Conservation (phyloP, 2,329 filamentous ascomycete genomes). For the Xylogone sp. region DNA sequence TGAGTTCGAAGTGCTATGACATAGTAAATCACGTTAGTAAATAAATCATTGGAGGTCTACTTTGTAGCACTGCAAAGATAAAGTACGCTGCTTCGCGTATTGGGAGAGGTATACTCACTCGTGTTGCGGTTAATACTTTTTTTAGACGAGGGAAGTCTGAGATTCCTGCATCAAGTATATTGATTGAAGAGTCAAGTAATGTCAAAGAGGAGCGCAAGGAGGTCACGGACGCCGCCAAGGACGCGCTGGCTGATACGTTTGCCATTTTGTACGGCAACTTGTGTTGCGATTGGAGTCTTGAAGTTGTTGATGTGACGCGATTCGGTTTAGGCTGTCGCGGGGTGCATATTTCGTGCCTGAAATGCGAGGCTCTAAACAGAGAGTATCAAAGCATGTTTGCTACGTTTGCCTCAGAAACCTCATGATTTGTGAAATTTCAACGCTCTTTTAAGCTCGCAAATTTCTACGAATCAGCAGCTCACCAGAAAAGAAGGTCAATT, state of each 20-base stretch:
- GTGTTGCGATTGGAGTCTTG: background rate
- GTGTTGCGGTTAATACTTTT: constrained; percentile 29
- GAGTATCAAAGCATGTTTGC: background rate
- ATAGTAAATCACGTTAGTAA: background rate
- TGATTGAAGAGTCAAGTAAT: constrained; percentile 31
- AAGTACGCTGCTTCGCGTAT: background rate
- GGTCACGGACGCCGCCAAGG: constrained; percentile 31
- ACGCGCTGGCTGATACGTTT: constrained; percentile 7
- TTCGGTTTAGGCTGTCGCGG: background rate
- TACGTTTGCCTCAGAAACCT: background rate
- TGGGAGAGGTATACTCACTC: constrained; percentile 20
- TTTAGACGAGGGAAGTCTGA: constrained; percentile 30
- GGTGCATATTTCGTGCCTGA: background rate
- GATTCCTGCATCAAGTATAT: constrained; percentile 22
- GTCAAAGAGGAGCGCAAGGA: constrained; percentile 33
- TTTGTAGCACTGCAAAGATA: background rate
- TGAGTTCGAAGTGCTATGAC: constrained; percentile 66
- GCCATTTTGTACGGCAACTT: constrained; percentile 1
- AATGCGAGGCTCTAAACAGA: background rate
- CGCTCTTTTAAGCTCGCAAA: background rate
- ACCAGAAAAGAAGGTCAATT: too few species aligned
- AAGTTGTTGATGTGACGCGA: background rate
- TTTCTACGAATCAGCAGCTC: background rate
- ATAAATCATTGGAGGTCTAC: background rate
- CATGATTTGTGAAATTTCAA: background rate